Percentiles rank a stretch among this genome's conserved stretches.
These are phyloP conservation scores for Dinochytrium kinnereticum DNA, from an alignment of 371 early-diverging fungal genomes.

Conservation along the genomic window DNA sequence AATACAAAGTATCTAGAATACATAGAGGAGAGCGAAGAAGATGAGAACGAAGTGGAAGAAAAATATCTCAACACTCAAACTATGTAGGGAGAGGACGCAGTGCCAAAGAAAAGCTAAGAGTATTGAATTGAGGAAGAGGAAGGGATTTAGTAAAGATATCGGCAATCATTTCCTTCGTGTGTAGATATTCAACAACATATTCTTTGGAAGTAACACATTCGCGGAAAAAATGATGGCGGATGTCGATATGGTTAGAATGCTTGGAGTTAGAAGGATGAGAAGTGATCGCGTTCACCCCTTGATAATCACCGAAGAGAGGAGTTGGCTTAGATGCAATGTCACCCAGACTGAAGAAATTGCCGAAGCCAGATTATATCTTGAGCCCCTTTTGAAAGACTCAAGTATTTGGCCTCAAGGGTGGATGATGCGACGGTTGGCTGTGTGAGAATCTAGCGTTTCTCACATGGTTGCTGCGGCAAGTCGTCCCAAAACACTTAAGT, in stretches of 20 bases:
- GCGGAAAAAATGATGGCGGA: slow-evolving; percentile 32
- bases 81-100: not conserved
- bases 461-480: too few species aligned
- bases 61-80: not conserved
- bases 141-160: slow-evolving; percentile 37
- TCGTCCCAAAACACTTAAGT: too few species aligned
- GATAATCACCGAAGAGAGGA: slow-evolving; percentile 17
- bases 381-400: not conserved
- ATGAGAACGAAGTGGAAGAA: not conserved
- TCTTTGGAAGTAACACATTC: slow-evolving; percentile 15
- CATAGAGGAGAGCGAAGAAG: not conserved
- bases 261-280: not conserved
- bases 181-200: slow-evolving; percentile 16
- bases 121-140: slow-evolving; percentile 3
- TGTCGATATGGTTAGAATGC: slow-evolving; percentile 18
- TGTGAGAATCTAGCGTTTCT: too few species aligned
- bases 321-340: not conserved
- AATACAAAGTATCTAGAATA: not conserved
- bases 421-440: slow-evolving; percentile 3
- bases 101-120: not conserved
- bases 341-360: not conserved
- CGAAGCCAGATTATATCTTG: slow-evolving; percentile 24
- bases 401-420: slow-evolving; percentile 7
- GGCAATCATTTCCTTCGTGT: slow-evolving; percentile 18
- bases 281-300: slow-evolving; percentile 16